These are phyloP conservation scores for Conringia planisiliqua DNA, from an alignment of 345 rosid genomes.

Conservation along the genomic window DNA sequence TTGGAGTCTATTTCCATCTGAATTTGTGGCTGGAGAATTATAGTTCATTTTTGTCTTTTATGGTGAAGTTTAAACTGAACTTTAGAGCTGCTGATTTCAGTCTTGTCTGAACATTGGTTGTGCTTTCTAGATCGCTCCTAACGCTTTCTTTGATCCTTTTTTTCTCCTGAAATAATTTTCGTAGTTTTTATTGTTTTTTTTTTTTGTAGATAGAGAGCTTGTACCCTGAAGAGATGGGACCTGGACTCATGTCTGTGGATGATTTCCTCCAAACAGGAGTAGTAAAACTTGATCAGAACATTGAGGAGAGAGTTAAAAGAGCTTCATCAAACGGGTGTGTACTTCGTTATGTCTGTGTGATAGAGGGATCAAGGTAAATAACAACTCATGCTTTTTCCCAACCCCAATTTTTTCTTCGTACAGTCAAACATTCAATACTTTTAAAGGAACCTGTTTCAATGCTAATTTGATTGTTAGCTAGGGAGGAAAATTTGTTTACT, in stretches of 20 bases:
- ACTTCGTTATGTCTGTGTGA: slow-evolving; percentile 86
- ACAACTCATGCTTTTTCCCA: not conserved
- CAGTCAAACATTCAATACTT: not conserved
- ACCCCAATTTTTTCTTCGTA: not conserved
- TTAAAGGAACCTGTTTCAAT: not conserved
- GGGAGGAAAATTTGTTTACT: not conserved
- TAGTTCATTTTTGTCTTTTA: not conserved
- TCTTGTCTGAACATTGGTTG: not conserved
- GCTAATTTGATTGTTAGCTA: not conserved
- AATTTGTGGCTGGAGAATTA: not conserved
- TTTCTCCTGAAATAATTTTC: not conserved
- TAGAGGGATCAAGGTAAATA: slow-evolving; percentile 69
- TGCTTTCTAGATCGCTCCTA: not conserved
- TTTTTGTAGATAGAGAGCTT: slow-evolving; percentile 71
- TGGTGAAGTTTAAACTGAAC: not conserved
- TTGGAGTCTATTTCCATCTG: not conserved
- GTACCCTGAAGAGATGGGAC: slow-evolving; percentile 79
- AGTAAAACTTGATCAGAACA: slow-evolving; percentile 55
- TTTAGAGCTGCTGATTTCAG: not conserved
- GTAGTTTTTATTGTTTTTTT: not conserved
- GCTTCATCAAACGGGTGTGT: slow-evolving; percentile 74
- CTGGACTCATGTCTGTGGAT: slow-evolving; percentile 62
- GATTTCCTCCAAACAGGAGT: slow-evolving; percentile 61
- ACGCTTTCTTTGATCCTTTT: not conserved
- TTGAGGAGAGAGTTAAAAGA: slow-evolving; percentile 61